Percentiles rank a stretch among this genome's conserved stretches.
Conservation (phyloP, 2,329 filamentous ascomycete species). For the Parastagonospora nodorum region DNA sequence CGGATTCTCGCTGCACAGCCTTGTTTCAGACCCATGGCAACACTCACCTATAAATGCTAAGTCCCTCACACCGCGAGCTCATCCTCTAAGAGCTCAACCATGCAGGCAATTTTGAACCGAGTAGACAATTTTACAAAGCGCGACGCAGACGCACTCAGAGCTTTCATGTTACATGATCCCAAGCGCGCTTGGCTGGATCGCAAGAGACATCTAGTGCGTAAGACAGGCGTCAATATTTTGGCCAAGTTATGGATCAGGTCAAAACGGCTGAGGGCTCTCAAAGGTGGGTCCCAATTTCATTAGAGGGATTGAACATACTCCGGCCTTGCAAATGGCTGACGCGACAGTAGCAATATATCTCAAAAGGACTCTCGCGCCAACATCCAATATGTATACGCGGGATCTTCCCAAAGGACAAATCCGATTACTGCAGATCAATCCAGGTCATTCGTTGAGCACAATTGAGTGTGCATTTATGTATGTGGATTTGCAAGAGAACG, state of each 20-base stretch:
- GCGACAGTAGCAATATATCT: neutral
- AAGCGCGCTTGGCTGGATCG: neutral
- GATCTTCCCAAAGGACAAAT: constrained; percentile 2
- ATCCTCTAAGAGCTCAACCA: neutral
- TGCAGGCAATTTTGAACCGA: neutral
- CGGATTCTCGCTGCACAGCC: neutral
- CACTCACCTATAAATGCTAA: neutral
- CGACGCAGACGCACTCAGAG: neutral
- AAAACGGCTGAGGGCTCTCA: constrained; percentile 2
- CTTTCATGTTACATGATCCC: neutral
- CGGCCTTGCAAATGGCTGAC: neutral
- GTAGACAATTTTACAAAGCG: neutral
- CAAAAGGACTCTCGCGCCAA: neutral
- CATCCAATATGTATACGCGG: neutral
- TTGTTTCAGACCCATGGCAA: neutral
- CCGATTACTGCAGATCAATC: constrained; percentile 7
- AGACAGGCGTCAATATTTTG: constrained; percentile 3
- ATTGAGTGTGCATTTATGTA: constrained; percentile 7
- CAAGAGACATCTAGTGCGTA: constrained; percentile 1
- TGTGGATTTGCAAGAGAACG: constrained; percentile 1
- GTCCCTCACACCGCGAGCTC: neutral
- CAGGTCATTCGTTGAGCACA: constrained; percentile 7
- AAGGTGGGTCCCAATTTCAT: neutral
- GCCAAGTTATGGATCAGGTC: constrained; percentile 7
- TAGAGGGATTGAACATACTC: neutral